Conservation (phyloP, 345 rosid species). For the Turritis glabra region DNA sequence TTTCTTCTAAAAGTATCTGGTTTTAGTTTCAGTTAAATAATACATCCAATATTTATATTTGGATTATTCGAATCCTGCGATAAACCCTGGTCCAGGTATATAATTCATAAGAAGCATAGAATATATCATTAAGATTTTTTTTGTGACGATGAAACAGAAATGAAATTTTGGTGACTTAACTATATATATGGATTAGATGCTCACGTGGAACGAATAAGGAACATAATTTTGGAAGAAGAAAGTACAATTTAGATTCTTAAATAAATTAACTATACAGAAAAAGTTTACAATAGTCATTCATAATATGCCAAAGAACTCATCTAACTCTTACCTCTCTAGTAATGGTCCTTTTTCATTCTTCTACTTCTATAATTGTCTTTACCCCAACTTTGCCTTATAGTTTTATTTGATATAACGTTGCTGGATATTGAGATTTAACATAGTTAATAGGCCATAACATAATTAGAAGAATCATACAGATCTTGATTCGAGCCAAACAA, state of each 20-base stretch:
- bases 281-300: neutral
- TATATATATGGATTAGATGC: conserved; percentile 25
- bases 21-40: too few species aligned
- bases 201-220: conserved; percentile 30
- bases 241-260: conserved; percentile 5
- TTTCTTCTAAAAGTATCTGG: too few species aligned
- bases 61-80: conserved; percentile 2
- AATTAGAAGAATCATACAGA: neutral
- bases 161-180: conserved; percentile 23
- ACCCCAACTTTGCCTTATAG: neutral
- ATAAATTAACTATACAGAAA: neutral
- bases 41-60: neutral
- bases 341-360: neutral
- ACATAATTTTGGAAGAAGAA: conserved; percentile 1
- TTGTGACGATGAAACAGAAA: conserved; percentile 14
- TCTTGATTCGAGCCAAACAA: neutral
- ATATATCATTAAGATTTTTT: neutral
- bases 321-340: neutral
- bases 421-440: neutral
- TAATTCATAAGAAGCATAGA: conserved; percentile 9
- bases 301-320: conserved; percentile 8
- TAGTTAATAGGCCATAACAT: neutral
- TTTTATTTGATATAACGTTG: neutral
- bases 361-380: neutral
- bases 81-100: neutral